Percentiles rank a stretch among this genome's conserved stretches.
These are phyloP conservation scores for Conticribra guillardii DNA, from an alignment of 108 stramenopile genomes.

Conservation along the genomic window DNA sequence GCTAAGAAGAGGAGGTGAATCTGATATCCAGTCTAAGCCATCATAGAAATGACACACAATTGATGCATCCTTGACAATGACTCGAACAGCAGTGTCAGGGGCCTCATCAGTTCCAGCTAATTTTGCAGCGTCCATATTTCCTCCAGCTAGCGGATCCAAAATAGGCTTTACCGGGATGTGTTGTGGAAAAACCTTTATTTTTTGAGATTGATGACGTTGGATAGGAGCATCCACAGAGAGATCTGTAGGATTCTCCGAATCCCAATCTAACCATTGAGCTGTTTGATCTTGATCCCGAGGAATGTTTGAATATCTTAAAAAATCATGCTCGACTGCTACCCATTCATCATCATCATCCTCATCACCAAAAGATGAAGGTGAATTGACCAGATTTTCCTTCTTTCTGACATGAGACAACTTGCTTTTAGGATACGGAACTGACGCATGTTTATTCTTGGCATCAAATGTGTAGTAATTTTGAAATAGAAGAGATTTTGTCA, in stretches of 20 bases:
- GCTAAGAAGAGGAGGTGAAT: constrained; percentile 5
- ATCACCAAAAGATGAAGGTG: constrained; percentile 43
- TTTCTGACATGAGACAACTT: constrained; percentile 1
- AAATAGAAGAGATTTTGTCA: constrained; percentile 47
- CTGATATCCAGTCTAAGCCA: constrained; percentile 79
- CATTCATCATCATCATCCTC: constrained; percentile 82
- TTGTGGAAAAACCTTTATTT: constrained; percentile 57
- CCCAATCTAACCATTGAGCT: constrained; percentile 60
- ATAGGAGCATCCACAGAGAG: background rate
- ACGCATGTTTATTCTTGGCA: constrained; percentile 2
- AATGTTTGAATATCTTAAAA: constrained; percentile 40
- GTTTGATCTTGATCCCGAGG: constrained; percentile 71
- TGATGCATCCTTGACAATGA: constrained; percentile 66
- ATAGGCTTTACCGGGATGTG: constrained; percentile 69
- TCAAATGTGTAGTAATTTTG: constrained; percentile 57
- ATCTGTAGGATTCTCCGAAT: constrained; percentile 4
- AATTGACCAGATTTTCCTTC: background rate
- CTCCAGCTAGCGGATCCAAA: constrained; percentile 59
- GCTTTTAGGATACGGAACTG: background rate
- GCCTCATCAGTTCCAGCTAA: constrained; percentile 50
- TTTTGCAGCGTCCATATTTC: constrained; percentile 63
- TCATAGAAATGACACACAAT: constrained; percentile 74
- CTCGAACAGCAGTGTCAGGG: constrained; percentile 49
- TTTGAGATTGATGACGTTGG: background rate
- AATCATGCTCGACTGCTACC: constrained; percentile 74